Conservation (phyloP, 768 basidiomycete genomes). For the Boletus tomentosulus region DNA sequence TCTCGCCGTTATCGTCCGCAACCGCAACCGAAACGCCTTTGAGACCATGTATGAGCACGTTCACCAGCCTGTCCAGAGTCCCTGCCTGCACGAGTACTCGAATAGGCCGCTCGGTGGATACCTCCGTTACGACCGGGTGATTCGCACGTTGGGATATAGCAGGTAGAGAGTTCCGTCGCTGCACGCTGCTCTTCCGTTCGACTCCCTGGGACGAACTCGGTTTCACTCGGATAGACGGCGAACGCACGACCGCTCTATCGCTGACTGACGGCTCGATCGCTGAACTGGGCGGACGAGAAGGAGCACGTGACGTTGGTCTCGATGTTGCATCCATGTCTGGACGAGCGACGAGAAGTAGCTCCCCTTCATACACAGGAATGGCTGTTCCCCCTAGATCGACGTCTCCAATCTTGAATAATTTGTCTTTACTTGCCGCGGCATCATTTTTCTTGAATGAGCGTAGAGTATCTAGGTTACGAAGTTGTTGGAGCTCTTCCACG, state of each 20-base stretch:
- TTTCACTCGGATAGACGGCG: slow-evolving; percentile 76
- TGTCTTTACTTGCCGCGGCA: slow-evolving; percentile 21
- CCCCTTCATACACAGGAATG: slow-evolving; percentile 72
- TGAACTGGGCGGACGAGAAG: slow-evolving; percentile 71
- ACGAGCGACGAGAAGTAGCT: slow-evolving; percentile 67
- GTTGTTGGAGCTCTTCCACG: slow-evolving; percentile 53
- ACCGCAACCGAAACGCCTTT: slow-evolving; percentile 75
- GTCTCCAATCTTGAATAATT: slow-evolving; percentile 35
- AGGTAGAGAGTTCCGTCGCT: slow-evolving; percentile 76
- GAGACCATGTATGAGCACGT: slow-evolving; percentile 72
- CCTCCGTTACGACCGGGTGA: slow-evolving; percentile 55
- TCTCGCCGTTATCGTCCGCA: slow-evolving; percentile 85
- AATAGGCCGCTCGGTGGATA: slow-evolving; percentile 64
- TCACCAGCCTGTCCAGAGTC: slow-evolving; percentile 68
- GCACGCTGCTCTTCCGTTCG: slow-evolving; percentile 74
- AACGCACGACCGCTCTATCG: slow-evolving; percentile 47
- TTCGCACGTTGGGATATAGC: slow-evolving; percentile 62
- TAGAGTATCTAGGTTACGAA: slow-evolving; percentile 50
- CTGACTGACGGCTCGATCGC: slow-evolving; percentile 38
- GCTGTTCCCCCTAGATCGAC: slow-evolving; percentile 58
- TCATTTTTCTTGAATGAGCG: slow-evolving; percentile 25
- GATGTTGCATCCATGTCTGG: slow-evolving; percentile 47
- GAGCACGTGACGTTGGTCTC: slow-evolving; percentile 53
- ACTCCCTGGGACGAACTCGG: slow-evolving; percentile 62
- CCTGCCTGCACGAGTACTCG: slow-evolving; percentile 78